These are phyloP conservation scores for Dictyostelium capitatum DNA, from an alignment of 78 protist genomes.

Conservation along the genomic window DNA sequence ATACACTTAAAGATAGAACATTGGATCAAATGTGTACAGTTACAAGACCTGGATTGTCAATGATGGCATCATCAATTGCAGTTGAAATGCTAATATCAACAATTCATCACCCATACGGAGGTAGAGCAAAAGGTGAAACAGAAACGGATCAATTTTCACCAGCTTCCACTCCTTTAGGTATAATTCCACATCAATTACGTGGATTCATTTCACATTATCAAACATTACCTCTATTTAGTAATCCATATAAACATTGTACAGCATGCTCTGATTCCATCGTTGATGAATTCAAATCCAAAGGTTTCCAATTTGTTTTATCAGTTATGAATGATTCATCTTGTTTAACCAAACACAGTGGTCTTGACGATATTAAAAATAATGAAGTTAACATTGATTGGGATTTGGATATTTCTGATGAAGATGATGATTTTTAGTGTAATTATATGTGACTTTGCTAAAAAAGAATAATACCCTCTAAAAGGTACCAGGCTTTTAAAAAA, in stretches of 20 bases:
- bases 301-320: constrained; percentile 43
- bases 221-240: constrained; percentile 55
- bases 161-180: constrained; percentile 47
- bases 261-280: constrained; percentile 93
- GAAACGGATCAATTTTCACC: constrained; percentile 19
- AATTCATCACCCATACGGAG: constrained; percentile 89
- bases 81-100: constrained; percentile 95
- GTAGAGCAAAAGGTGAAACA: constrained; percentile 65
- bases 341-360: constrained; percentile 41
- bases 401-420: background rate
- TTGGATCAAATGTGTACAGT: constrained; percentile 99
- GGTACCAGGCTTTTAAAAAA: no score
- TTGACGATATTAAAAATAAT: constrained; percentile 24
- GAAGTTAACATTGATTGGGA: constrained; percentile 65
- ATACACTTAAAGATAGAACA: constrained; percentile 94
- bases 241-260: constrained; percentile 90
- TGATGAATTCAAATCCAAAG: constrained; percentile 20
- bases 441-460: no score
- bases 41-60: constrained; percentile 96
- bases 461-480: no score
- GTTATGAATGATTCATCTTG: constrained; percentile 66
- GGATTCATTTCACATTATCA: constrained; percentile 88
- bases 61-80: constrained; percentile 92
- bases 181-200: constrained; percentile 93
- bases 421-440: background rate